Conservation (phyloP, 1,284 basidiomycete species). For the Flammula alnicola region DNA sequence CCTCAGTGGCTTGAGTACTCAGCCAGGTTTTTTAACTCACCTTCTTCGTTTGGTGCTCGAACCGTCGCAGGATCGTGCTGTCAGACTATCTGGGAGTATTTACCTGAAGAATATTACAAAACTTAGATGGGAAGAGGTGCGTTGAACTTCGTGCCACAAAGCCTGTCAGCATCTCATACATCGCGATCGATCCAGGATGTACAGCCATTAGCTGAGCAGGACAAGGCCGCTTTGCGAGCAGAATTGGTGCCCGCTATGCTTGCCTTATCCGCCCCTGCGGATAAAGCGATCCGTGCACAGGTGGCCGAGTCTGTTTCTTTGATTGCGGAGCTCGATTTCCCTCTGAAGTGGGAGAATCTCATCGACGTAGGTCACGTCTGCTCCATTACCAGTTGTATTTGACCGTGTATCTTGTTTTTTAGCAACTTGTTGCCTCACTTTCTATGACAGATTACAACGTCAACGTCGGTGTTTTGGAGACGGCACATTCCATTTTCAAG, state of each 20-base stretch:
- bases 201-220: constrained; percentile 61
- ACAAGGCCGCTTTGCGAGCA: constrained; percentile 70
- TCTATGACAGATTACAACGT: constrained; percentile 81
- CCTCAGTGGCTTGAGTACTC: constrained; percentile 67
- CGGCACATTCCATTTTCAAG: constrained; percentile 94
- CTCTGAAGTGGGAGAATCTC: constrained; percentile 81
- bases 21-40: constrained; percentile 79
- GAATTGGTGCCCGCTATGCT: constrained; percentile 87
- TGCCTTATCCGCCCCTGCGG: constrained; percentile 65
- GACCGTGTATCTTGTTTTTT: constrained; percentile 2
- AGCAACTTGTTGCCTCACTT: constrained; percentile 87
- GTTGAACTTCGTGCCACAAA: constrained; percentile 27
- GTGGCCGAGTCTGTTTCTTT: constrained; percentile 89
- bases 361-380: constrained; percentile 68
- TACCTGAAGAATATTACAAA: constrained; percentile 91
- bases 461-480: constrained; percentile 91
- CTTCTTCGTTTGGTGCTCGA: constrained; percentile 78
- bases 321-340: constrained; percentile 89
- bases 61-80: constrained; percentile 65
- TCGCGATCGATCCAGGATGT: constrained; percentile 55
- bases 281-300: constrained; percentile 77
- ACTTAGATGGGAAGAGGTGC: constrained; percentile 84
- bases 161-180: background rate
- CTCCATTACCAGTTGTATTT: constrained; percentile 4
- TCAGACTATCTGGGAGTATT: constrained; percentile 82